Evolutionary conservation across 371 early-diverging fungal genomes (phyloP).

Genomic region (Rhizopus arrhizus): DNA sequence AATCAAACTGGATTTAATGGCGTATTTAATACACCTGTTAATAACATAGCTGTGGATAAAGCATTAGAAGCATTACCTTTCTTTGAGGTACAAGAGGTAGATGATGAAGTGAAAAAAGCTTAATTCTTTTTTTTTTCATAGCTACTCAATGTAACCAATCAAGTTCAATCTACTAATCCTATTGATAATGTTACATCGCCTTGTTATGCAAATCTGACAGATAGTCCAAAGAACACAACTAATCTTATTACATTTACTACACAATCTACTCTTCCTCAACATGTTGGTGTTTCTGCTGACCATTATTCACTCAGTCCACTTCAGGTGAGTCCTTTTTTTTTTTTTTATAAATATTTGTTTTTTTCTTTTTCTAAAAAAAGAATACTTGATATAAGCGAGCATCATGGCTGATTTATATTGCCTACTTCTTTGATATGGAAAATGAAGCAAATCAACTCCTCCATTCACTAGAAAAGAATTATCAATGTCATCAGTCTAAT

Average conservation of each 20-base stretch:
- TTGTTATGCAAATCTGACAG: slow-evolving; percentile 20
- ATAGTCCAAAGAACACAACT: slow-evolving; percentile 6
- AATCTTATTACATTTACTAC: slow-evolving; percentile 20
- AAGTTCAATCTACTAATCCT: slow-evolving; percentile 15
- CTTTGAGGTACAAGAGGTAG: slow-evolving; percentile 19
- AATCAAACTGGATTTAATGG: slow-evolving; percentile 26
- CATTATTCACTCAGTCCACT: slow-evolving; percentile 16
- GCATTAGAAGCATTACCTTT: slow-evolving; percentile 18
- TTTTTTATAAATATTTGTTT: neutral
- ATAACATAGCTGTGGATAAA: slow-evolving; percentile 17
- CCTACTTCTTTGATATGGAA: slow-evolving; percentile 26
- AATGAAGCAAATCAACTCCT: slow-evolving; percentile 6
- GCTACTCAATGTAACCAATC: slow-evolving; percentile 9
- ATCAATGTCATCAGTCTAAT: slow-evolving; percentile 32
- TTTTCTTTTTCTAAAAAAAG: neutral
- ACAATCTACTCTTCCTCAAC: slow-evolving; percentile 6
- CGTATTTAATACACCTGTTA: slow-evolving; percentile 24
- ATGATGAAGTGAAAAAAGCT: neutral
- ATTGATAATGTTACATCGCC: slow-evolving; percentile 26
- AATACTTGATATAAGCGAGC: slow-evolving; percentile 13
- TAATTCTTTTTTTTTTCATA: neutral
- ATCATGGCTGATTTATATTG: slow-evolving; percentile 28
- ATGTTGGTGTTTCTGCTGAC: slow-evolving; percentile 23
- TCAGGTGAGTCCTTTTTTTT: slow-evolving; percentile 13
- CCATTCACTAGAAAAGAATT: slow-evolving; percentile 12